phyloP scores from a whole-genome alignment of 805 yeast species.

The Cyberlindnera samutprakarnensis region DNA sequence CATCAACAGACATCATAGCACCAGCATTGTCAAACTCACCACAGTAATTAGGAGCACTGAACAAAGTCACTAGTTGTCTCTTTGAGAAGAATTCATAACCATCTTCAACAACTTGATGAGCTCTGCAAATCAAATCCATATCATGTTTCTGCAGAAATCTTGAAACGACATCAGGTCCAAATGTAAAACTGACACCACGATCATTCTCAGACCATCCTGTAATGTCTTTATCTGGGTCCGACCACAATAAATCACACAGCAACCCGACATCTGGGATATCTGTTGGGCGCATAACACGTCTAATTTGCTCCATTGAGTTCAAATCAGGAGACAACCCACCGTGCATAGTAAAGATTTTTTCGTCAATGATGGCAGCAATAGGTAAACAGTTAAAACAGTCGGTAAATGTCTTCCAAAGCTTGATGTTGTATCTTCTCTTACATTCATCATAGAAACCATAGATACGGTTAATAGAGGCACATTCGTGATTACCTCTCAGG shows the following conservation, averaged over 20 bases:
- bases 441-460: conserved; percentile 99
- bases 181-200: conserved; percentile 98
- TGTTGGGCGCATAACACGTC: conserved; percentile 98
- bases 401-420: conserved; percentile 97
- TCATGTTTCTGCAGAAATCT: conserved; percentile 95
- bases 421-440: conserved; percentile 95
- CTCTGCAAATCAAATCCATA: conserved; percentile 96
- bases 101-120: conserved; percentile 98
- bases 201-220: conserved; percentile 99
- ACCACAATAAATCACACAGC: conserved; percentile 94
- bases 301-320: conserved; percentile 96
- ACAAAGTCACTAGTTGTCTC: conserved; percentile 91
- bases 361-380: conserved; percentile 96
- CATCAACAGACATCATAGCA: conserved; percentile 99
- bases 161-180: conserved; percentile 98
- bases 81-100: conserved; percentile 97
- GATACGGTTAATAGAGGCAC: conserved; percentile 96
- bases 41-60: conserved; percentile 97
- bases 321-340: conserved; percentile 97
- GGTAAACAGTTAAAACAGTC: conserved; percentile 98
- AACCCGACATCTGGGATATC: conserved; percentile 98
- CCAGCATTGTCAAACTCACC: conserved; percentile 99
- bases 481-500: conserved; percentile 96
- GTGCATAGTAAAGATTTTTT: conserved; percentile 97
- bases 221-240: conserved; percentile 97